Base-by-base conservation (phyloP, 306 rosid genomes). In the Gastrolobium villosum region DNA sequence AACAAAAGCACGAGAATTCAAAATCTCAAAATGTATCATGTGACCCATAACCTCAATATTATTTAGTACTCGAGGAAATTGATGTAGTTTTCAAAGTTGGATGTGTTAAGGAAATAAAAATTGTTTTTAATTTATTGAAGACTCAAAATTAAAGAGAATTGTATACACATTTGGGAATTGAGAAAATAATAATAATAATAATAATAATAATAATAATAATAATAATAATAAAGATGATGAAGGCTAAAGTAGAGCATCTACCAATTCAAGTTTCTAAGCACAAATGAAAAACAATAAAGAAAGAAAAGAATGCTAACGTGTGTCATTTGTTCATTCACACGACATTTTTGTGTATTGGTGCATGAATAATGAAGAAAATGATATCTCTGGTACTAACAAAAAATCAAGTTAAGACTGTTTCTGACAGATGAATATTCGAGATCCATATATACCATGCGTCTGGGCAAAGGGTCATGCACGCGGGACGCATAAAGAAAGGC, bases 401-500 rank as follows among this genome's bases (percentile, higher is more conserved):
- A 63, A 41, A 39, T 5, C 28, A 52, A 10, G 26, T 71, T 37
- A 41, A 53, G 53, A 53, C 8, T 35, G 36, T 53, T 54, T 32
- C 5, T 28, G 14, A 41, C 37, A 53, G 59, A 41, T 55, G 46
- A 65, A 55, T 5, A 10, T 0, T 5, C 1, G 63, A 72, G 63
- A 59, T 31, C 0, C 5, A 6, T 6, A 15, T 43, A 52, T 7
- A 45, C 8, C 50, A 64, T 80, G 79, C 70, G 60, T 80, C 46
- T 61, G 32, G 50, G 40, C 49, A 57, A 49, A 68, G 32, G 35
- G 31, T 41, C 56, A n/a, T 76, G 45, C 40, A 45, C 55, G 5
- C 28, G 32, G 4, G 20, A 15, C 1, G 75, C 84, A 56, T 46
- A 39, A 81, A 81, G 81, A 75, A 67, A 81, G 85, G 85, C 81